phyloP scores from a whole-genome alignment of 257 asterid species.

The Solanum medicagineum region DNA sequence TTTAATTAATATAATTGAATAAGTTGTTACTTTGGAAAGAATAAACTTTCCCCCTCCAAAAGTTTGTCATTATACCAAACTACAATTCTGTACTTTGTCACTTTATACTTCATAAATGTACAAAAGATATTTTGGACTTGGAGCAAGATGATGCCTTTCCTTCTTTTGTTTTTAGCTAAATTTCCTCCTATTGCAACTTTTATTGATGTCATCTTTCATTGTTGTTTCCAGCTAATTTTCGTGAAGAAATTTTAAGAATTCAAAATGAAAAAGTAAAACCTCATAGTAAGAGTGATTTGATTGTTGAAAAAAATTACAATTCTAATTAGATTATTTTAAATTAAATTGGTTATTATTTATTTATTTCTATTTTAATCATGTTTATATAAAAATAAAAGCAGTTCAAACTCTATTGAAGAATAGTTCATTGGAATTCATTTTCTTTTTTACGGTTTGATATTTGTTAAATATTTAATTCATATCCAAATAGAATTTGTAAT shows the following conservation, averaged over 20 bases:
- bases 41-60: neutral
- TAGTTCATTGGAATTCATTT: too few species aligned
- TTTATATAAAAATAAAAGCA: neutral
- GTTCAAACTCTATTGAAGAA: neutral
- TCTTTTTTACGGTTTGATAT: too few species aligned
- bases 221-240: neutral
- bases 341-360: neutral
- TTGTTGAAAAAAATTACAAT: neutral
- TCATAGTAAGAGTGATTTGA: neutral
- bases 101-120: neutral
- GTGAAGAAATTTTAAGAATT: neutral
- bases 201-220: neutral
- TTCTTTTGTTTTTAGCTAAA: neutral
- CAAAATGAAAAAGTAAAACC: neutral
- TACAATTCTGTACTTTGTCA: neutral
- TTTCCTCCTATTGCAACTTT: neutral
- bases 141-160: neutral
- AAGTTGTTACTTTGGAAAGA: neutral
- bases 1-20: neutral
- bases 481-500: too few species aligned
- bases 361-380: neutral
- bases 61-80: neutral
- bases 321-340: neutral
- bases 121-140: neutral
- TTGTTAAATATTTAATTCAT: too few species aligned